Percentiles rank a stretch among this genome's conserved stretches.
Conservation (phyloP, 441 rosid genomes). For the Gossypium davidsonii region DNA sequence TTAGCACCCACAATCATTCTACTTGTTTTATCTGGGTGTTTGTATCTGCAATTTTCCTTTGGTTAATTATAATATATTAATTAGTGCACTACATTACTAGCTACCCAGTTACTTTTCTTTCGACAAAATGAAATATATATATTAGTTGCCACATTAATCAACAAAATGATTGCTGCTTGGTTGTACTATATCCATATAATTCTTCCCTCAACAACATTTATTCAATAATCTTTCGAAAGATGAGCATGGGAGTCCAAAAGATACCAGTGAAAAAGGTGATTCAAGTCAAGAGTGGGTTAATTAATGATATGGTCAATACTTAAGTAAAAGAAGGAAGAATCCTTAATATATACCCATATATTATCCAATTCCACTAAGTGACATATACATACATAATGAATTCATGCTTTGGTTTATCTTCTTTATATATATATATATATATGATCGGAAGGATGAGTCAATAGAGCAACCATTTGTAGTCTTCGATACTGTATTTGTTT, state of each 20-base stretch:
- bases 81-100: background rate
- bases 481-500: conserved; percentile 16
- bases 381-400: conserved; percentile 22
- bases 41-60: too few relatives aligned
- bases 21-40: too few relatives aligned
- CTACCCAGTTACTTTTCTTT: too few relatives aligned
- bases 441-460: conserved; percentile 3
- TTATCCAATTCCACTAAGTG: conserved; percentile 26
- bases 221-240: background rate
- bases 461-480: conserved; percentile 21
- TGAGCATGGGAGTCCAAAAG: background rate
- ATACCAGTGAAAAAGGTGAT: background rate
- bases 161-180: background rate
- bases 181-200: background rate
- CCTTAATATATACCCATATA: background rate
- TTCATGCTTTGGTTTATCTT: conserved; percentile 15
- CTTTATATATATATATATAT: background rate
- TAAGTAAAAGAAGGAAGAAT: background rate
- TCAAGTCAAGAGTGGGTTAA: background rate
- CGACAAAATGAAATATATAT: too few relatives aligned
- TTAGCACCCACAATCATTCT: too few relatives aligned
- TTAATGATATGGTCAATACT: background rate
- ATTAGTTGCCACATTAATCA: background rate
- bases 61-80: too few relatives aligned
- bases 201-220: background rate